Evolutionary conservation across 139 green algal genomes (phyloP).

Genomic region (Trebouxia sp.): DNA sequence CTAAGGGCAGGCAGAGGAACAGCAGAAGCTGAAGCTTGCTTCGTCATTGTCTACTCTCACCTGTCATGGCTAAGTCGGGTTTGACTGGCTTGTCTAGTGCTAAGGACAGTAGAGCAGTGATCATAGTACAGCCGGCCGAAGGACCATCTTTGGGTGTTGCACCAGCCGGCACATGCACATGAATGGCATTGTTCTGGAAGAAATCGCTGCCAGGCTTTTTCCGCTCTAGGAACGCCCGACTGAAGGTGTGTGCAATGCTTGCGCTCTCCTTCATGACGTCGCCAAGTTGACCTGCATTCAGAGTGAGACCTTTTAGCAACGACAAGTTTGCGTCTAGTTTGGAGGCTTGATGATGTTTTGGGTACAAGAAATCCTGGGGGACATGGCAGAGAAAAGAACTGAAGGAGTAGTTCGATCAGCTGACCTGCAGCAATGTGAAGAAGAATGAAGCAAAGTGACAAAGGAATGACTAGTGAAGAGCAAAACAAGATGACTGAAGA

Average conservation of each 20-base stretch:
- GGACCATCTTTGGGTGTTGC: slow-evolving; percentile 95
- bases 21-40: no score
- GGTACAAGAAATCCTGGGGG: no score
- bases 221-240: slow-evolving; percentile 63
- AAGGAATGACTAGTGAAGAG: background rate
- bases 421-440: background rate
- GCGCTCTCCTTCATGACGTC: slow-evolving; percentile 96
- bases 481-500: no score
- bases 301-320: no score
- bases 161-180: slow-evolving; percentile 94
- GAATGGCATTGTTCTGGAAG: slow-evolving; percentile 69
- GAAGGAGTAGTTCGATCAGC: no score
- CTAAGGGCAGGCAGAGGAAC: background rate
- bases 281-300: slow-evolving; percentile 89
- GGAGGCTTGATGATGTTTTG: no score
- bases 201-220: slow-evolving; percentile 39
- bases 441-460: background rate
- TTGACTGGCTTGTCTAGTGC: slow-evolving; percentile 75
- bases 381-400: no score
- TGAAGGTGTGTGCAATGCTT: slow-evolving; percentile 91
- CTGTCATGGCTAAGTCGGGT: slow-evolving; percentile 88
- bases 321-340: no score
- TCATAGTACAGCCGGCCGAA: slow-evolving; percentile 87
- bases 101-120: slow-evolving; percentile 91
- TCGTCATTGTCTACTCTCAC: slow-evolving; percentile 16